Evolutionary conservation across 805 yeast species (phyloP).

Genomic region (Candida koratica): DNA sequence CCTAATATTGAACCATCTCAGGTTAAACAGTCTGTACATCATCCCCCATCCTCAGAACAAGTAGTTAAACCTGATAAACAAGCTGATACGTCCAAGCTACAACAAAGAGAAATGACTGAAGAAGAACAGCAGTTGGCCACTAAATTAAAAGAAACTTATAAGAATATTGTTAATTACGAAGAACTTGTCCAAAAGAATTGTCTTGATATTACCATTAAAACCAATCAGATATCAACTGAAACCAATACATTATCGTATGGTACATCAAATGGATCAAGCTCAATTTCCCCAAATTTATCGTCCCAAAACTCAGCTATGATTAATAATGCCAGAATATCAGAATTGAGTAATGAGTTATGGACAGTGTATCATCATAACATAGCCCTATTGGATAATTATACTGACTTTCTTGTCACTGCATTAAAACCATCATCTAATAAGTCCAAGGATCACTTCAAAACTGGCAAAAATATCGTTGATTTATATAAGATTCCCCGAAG

Average conservation of each 20-base stretch:
- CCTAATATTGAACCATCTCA: constrained; percentile 21
- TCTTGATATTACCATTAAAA: constrained; percentile 50
- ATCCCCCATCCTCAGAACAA: neutral
- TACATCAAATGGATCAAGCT: constrained; percentile 7
- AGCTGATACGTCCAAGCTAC: constrained; percentile 5
- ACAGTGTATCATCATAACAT: constrained; percentile 64
- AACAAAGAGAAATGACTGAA: constrained; percentile 40
- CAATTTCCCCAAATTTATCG: constrained; percentile 16
- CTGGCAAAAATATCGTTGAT: constrained; percentile 74
- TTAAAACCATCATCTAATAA: constrained; percentile 54
- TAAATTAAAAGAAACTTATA: constrained; percentile 71
- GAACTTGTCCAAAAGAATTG: constrained; percentile 69
- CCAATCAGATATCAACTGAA: constrained; percentile 31
- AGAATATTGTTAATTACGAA: constrained; percentile 62
- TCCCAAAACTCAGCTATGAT: constrained; percentile 9
- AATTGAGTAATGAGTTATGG: constrained; percentile 62
- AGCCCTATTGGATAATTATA: constrained; percentile 63
- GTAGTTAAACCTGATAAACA: constrained; percentile 2
- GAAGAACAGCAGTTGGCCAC: constrained; percentile 66
- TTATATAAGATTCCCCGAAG: constrained; percentile 74
- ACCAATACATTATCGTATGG: constrained; percentile 7
- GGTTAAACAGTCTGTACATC: constrained; percentile 1
- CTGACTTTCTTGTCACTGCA: constrained; percentile 68
- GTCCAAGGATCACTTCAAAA: constrained; percentile 46
- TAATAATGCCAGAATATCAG: constrained; percentile 33